Percentiles rank a stretch among this genome's conserved stretches.
phyloP scores from a whole-genome alignment of 2,329 filamentous ascomycete species.

The Colletotrichum truncatum region DNA sequence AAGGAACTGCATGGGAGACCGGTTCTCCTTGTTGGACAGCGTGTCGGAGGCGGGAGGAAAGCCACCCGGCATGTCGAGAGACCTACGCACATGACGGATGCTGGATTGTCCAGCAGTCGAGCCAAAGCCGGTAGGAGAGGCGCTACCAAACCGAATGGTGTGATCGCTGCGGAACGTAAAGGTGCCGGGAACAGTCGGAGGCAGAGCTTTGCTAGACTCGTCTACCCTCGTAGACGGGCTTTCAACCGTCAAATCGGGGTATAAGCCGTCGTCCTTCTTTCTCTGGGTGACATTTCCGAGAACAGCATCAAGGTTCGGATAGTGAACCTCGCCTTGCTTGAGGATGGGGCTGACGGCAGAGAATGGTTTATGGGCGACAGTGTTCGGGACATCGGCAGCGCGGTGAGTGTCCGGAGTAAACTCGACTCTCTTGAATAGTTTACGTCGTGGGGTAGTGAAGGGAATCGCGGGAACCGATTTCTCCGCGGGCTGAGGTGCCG shows the following conservation, averaged over 20 bases:
- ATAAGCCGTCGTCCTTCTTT: constrained; percentile 50
- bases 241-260: constrained; percentile 57
- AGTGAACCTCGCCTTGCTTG: constrained; percentile 44
- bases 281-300: constrained; percentile 38
- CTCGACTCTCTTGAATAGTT: constrained; percentile 76
- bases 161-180: constrained; percentile 75
- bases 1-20: constrained; percentile 48
- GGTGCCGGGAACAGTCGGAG: constrained; percentile 60
- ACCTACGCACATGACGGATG: constrained; percentile 67
- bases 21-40: constrained; percentile 65
- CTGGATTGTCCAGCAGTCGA: constrained; percentile 67
- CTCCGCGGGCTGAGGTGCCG: constrained; percentile 53
- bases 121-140: constrained; percentile 63
- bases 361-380: constrained; percentile 50
- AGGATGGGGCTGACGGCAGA: constrained; percentile 52
- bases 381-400: constrained; percentile 50
- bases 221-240: constrained; percentile 26
- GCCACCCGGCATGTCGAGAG: constrained; percentile 63
- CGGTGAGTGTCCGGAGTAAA: constrained; percentile 78
- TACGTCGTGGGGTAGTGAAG: constrained; percentile 74
- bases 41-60: constrained; percentile 51
- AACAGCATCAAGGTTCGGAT: constrained; percentile 41
- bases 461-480: constrained; percentile 62
- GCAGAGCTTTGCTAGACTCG: constrained; percentile 36
- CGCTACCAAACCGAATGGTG: constrained; percentile 65